phyloP scores from a whole-genome alignment of 345 rosid species.

The Citrus maxima region DNA sequence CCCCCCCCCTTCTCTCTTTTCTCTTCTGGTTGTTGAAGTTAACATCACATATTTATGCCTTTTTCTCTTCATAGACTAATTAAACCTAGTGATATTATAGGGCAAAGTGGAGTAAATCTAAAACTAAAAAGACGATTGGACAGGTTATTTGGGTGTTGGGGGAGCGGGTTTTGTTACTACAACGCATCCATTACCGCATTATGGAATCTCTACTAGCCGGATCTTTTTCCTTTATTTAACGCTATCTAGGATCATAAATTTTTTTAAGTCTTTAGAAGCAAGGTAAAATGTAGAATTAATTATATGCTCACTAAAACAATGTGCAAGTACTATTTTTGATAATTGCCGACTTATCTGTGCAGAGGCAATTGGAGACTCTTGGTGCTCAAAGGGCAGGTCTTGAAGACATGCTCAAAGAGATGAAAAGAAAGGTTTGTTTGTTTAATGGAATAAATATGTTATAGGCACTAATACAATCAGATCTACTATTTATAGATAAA shows the following conservation, averaged over 20 bases:
- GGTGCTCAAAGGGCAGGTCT: conserved; percentile 99
- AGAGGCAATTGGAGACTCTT: conserved; percentile 95
- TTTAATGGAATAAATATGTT: neutral
- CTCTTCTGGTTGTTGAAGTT: neutral
- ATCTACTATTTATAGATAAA: neutral
- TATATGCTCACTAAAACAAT: neutral
- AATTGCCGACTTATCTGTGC: conserved; percentile 27
- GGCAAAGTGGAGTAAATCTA: neutral
- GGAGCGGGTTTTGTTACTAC: neutral
- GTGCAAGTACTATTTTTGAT: neutral
- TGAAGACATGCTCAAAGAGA: conserved; percentile 98
- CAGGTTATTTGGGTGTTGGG: neutral
- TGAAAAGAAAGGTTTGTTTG: conserved; percentile 84
- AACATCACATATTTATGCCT: neutral
- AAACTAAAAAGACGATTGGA: neutral
- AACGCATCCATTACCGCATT: neutral
- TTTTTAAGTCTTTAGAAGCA: neutral
- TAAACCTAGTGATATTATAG: neutral
- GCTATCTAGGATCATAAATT: neutral
- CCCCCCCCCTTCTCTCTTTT: too few species aligned
- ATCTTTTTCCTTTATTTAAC: neutral
- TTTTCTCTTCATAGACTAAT: neutral
- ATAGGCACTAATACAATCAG: neutral
- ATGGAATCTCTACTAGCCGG: neutral
- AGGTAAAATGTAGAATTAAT: neutral